phyloP scores from a whole-genome alignment of 345 rosid species.

The Mallotus nudiflorus region DNA sequence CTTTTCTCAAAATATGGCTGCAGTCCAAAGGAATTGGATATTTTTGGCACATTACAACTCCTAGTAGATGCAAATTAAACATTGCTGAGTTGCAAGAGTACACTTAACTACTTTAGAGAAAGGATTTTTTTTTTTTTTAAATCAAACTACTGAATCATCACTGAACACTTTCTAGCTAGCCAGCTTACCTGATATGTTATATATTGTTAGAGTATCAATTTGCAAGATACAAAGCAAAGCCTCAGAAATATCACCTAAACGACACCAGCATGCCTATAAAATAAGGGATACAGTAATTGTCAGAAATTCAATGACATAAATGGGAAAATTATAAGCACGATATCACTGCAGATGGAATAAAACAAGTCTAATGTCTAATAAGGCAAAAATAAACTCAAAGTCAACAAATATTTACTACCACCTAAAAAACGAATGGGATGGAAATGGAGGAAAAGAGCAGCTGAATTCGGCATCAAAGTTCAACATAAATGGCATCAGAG shows the following conservation, averaged over 20 bases:
- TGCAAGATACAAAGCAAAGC: slow-evolving; percentile 78
- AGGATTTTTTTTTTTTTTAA: too few relatives aligned
- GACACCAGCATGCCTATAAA: slow-evolving; percentile 89
- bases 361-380: background rate
- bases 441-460: background rate
- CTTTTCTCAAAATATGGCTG: background rate
- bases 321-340: background rate
- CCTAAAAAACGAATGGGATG: background rate
- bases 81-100: background rate
- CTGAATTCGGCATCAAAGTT: background rate
- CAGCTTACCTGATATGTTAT: slow-evolving; percentile 74
- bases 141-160: too few relatives aligned
- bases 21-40: background rate
- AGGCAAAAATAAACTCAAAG: background rate
- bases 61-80: background rate
- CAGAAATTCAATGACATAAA: background rate
- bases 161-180: background rate
- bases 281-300: background rate
- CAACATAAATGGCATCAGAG: background rate
- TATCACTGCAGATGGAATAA: background rate
- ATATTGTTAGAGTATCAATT: slow-evolving; percentile 62
- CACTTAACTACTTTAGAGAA: background rate
- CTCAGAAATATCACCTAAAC: slow-evolving; percentile 55
- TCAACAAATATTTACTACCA: background rate
- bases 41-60: background rate